Conservation (phyloP, 164 flowering plant genomes). For the Vitis riparia region DNA sequence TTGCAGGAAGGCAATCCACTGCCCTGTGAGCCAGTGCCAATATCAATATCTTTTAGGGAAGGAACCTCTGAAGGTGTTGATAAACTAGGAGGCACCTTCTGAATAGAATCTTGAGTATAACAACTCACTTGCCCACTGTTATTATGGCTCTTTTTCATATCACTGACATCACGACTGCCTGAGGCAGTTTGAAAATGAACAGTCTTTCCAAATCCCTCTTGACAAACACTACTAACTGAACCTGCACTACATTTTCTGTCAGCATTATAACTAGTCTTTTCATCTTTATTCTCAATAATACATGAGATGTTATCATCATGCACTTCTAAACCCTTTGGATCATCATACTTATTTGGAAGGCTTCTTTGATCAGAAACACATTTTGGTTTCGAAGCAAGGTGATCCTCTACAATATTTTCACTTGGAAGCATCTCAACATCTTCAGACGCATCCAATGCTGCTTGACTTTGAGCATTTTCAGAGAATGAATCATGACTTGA, state of each 20-base stretch:
- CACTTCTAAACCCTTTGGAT: constrained; percentile 31
- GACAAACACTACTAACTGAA: constrained; percentile 24
- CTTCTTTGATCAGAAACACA: constrained; percentile 12
- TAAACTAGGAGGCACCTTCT: constrained; percentile 7
- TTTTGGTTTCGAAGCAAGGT: constrained; percentile 10
- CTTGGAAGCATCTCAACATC: constrained; percentile 35
- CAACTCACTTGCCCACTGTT: constrained; percentile 7
- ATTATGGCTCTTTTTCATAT: constrained; percentile 15
- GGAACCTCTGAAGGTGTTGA: constrained; percentile 12
- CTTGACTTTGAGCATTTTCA: constrained; percentile 59
- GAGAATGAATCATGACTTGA: constrained; percentile 57
- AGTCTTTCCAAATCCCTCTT: constrained; percentile 17
- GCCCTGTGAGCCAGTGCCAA: constrained; percentile 16
- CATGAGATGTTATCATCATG: constrained; percentile 56
- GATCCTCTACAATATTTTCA: constrained; percentile 15
- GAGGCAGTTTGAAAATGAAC: constrained; percentile 9
- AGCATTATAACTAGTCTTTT: constrained; percentile 15
- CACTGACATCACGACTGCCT: constrained; percentile 10
- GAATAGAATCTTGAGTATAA: constrained; percentile 3
- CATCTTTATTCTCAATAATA: constrained; percentile 41
- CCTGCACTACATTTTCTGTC: constrained; percentile 35
- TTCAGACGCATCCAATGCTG: constrained; percentile 29
- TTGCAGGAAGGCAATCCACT: constrained; percentile 8
- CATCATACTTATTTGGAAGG: constrained; percentile 23
- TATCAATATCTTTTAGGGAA: constrained; percentile 15